These are phyloP conservation scores for Ziziphus jujuba DNA, from an alignment of 306 rosid species.

Conservation along the genomic window DNA sequence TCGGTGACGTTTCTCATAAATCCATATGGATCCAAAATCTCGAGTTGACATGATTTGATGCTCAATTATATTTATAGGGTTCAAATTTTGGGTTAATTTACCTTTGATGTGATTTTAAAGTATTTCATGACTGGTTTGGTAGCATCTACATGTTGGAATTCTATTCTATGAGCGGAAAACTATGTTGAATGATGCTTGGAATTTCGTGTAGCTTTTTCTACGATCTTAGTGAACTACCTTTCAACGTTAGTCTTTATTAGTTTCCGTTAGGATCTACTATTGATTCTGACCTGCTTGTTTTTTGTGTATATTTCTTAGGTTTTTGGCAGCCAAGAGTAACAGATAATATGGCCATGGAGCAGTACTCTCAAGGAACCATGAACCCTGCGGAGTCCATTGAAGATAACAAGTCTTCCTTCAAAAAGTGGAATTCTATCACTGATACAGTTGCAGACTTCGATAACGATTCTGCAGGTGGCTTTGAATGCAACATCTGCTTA, in stretches of 20 bases:
- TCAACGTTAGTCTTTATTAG: background rate
- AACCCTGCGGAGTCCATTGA: slow-evolving; percentile 30
- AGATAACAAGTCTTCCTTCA: slow-evolving; percentile 42
- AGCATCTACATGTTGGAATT: background rate
- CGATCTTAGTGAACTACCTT: background rate
- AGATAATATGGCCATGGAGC: slow-evolving; percentile 46
- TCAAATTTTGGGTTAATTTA: too few relatives aligned
- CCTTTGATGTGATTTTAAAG: too few relatives aligned
- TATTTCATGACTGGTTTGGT: too few relatives aligned
- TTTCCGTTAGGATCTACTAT: too few relatives aligned
- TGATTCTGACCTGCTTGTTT: slow-evolving; percentile 8
- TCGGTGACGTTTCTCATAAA: too few relatives aligned
- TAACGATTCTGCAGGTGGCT: slow-evolving; percentile 41
- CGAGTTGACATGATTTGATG: too few relatives aligned
- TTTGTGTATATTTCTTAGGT: slow-evolving; percentile 20
- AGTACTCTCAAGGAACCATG: slow-evolving; percentile 41
- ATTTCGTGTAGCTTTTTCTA: background rate
- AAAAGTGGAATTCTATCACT: slow-evolving; percentile 41
- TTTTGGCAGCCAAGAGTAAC: slow-evolving; percentile 12
- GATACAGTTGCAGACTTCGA: slow-evolving; percentile 36
- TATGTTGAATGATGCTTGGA: background rate
- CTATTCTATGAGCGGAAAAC: background rate
- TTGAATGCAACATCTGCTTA: slow-evolving; percentile 92
- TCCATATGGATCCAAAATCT: too few relatives aligned
- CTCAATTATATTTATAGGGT: too few relatives aligned